Conservation (phyloP, 164 flowering plant species). For the Tetrastigma voinierianum region DNA sequence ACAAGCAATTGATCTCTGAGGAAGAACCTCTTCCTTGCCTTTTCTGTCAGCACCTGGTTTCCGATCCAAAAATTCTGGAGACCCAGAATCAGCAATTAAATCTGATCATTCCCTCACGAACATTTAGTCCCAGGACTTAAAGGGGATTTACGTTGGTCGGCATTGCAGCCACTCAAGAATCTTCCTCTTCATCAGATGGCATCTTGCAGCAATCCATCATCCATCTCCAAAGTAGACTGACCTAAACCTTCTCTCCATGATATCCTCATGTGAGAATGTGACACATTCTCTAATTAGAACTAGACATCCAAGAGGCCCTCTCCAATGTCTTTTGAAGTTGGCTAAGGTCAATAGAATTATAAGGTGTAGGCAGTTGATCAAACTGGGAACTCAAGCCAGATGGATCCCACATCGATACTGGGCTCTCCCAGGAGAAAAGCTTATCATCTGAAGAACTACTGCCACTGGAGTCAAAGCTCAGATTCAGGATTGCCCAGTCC, state of each 20-base stretch:
- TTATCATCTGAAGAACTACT: slow-evolving; percentile 25
- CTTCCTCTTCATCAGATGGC: slow-evolving; percentile 73
- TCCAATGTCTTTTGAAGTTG: slow-evolving; percentile 28
- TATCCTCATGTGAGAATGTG: slow-evolving; percentile 49
- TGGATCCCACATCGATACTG: slow-evolving; percentile 28
- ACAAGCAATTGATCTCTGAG: slow-evolving; percentile 26
- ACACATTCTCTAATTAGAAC: slow-evolving; percentile 28
- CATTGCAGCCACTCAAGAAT: slow-evolving; percentile 9
- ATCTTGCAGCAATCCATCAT: slow-evolving; percentile 76
- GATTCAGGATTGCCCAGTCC: slow-evolving; percentile 18
- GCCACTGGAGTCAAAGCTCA: slow-evolving; percentile 35
- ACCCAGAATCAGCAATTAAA: slow-evolving; percentile 8
- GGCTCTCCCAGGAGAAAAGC: slow-evolving; percentile 36
- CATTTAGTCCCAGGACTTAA: slow-evolving; percentile 14
- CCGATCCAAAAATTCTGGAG: slow-evolving; percentile 23
- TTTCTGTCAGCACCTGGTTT: slow-evolving; percentile 16
- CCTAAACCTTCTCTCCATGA: slow-evolving; percentile 85
- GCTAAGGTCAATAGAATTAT: slow-evolving; percentile 28
- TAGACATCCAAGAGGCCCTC: slow-evolving; percentile 28
- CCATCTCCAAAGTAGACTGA: slow-evolving; percentile 62
- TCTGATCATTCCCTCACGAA: slow-evolving; percentile 15
- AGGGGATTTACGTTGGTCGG: slow-evolving; percentile 10
- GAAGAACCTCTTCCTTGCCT: slow-evolving; percentile 20
- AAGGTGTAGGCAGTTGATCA: slow-evolving; percentile 30
- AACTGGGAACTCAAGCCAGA: slow-evolving; percentile 47